A percentile compares a stretch with the other conserved stretches of the same genome.
Conservation (phyloP, 805 yeast species). For the Suhomyces pyralidae region DNA sequence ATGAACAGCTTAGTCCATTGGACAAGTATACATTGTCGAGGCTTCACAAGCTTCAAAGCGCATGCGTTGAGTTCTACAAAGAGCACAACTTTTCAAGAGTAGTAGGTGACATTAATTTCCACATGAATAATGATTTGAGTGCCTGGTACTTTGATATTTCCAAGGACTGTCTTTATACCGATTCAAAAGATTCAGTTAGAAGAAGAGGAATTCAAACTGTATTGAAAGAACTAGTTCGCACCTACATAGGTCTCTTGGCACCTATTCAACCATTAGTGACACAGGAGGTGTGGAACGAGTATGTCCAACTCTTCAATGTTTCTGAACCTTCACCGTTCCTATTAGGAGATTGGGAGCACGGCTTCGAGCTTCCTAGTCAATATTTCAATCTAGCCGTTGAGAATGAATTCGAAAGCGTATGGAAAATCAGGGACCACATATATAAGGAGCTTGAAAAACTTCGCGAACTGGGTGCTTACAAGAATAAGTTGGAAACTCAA, state of each 20-base stretch:
- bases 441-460: conserved; percentile 56
- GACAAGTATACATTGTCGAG: conserved; percentile 66
- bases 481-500: conserved; percentile 59
- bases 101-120: conserved; percentile 63
- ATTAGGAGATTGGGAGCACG: conserved; percentile 38
- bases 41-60: conserved; percentile 45
- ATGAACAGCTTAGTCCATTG: conserved; percentile 34
- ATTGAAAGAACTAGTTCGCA: conserved; percentile 52
- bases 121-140: conserved; percentile 73
- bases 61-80: conserved; percentile 46
- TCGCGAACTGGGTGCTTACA: conserved; percentile 49
- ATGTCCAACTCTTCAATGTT: conserved; percentile 33
- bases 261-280: conserved; percentile 83
- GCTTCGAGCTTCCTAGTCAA: conserved; percentile 27
- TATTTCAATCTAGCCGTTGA: conserved; percentile 37
- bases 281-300: conserved; percentile 82
- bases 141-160: conserved; percentile 82
- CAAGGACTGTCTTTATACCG: conserved; percentile 84
- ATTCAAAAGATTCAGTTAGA: conserved; percentile 40
- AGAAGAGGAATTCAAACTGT: conserved; percentile 68
- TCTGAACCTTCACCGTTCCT: conserved; percentile 45
- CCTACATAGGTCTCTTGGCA: conserved; percentile 64
- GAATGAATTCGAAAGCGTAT: conserved; percentile 44
- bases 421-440: conserved; percentile 47
- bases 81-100: conserved; percentile 66